Conservation (phyloP, 2,329 filamentous ascomycete species). For the Dendrostoma leiphaemia region DNA sequence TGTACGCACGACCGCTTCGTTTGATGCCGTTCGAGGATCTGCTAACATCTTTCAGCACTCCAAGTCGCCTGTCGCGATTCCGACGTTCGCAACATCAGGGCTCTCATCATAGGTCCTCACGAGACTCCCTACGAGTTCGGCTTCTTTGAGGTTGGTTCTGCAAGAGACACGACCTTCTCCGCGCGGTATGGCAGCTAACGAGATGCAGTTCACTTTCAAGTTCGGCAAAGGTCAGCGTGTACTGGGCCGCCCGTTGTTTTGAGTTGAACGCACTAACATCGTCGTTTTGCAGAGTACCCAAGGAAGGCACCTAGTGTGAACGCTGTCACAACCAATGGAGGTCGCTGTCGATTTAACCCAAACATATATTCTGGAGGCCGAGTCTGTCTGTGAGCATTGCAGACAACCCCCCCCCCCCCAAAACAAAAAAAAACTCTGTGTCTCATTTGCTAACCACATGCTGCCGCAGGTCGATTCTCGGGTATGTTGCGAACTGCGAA, state of each 20-base stretch:
- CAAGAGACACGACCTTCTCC: not conserved
- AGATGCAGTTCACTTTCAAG: constrained; percentile 67
- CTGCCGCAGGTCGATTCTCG: constrained; percentile 72
- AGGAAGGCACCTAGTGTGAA: constrained; percentile 60
- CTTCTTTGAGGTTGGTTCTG: constrained; percentile 79
- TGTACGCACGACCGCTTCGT: constrained; percentile 54
- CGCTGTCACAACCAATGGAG: constrained; percentile 83
- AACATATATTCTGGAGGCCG: constrained; percentile 93
- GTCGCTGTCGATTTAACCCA: constrained; percentile 87
- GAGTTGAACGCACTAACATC: not conserved
- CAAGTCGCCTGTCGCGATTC: constrained; percentile 84
- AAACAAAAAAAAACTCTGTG: too few relatives aligned
- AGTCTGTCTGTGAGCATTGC: constrained; percentile 84
- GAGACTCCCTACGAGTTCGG: constrained; percentile 97
- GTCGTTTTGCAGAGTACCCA: constrained; percentile 70
- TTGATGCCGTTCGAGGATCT: not conserved
- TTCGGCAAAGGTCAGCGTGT: constrained; percentile 66
- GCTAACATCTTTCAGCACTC: constrained; percentile 57
- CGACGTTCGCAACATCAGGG: constrained; percentile 84
- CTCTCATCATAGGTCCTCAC: constrained; percentile 86
- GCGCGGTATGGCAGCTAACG: constrained; percentile 26
- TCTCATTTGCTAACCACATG: constrained; percentile 17
- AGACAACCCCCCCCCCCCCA: too few relatives aligned
- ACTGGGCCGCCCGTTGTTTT: not conserved
- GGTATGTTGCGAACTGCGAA: constrained; percentile 49